phyloP scores from a whole-genome alignment of 1,284 basidiomycete species.

The Anthracocystis setariae region DNA sequence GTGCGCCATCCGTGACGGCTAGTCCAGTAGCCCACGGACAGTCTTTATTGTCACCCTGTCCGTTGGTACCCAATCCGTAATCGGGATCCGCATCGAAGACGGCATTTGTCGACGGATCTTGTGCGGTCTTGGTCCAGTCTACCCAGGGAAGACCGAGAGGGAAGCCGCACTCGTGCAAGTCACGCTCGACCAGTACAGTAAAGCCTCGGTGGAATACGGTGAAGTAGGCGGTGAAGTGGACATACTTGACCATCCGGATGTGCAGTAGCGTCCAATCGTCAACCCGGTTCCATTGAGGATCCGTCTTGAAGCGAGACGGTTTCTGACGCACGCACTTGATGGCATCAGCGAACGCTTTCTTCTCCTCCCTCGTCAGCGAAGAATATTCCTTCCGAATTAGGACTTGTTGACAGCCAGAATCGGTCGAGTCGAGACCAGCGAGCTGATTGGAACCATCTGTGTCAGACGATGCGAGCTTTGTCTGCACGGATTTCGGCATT shows the following conservation, averaged over 20 bases:
- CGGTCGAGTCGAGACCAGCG: neutral
- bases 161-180: constrained; percentile 31
- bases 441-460: neutral
- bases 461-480: neutral
- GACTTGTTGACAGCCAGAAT: constrained; percentile 1
- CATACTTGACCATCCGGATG: constrained; percentile 41
- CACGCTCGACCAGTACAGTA: constrained; percentile 21
- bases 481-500: neutral
- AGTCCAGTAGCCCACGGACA: constrained; percentile 23
- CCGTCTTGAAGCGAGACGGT: constrained; percentile 26
- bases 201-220: constrained; percentile 32
- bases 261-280: constrained; percentile 46
- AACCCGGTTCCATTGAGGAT: constrained; percentile 12
- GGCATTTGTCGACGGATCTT: constrained; percentile 14
- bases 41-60: constrained; percentile 7
- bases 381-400: constrained; percentile 38
- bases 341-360: constrained; percentile 16
- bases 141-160: constrained; percentile 30
- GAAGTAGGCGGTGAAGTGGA: constrained; percentile 44
- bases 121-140: constrained; percentile 28
- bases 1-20: constrained; percentile 27
- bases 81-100: constrained; percentile 15
- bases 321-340: constrained; percentile 33
- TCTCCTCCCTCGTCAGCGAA: constrained; percentile 15
- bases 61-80: constrained; percentile 26